Conservation (phyloP, 352 stramenopile species). For the Chrysophaeum taylorii region DNA sequence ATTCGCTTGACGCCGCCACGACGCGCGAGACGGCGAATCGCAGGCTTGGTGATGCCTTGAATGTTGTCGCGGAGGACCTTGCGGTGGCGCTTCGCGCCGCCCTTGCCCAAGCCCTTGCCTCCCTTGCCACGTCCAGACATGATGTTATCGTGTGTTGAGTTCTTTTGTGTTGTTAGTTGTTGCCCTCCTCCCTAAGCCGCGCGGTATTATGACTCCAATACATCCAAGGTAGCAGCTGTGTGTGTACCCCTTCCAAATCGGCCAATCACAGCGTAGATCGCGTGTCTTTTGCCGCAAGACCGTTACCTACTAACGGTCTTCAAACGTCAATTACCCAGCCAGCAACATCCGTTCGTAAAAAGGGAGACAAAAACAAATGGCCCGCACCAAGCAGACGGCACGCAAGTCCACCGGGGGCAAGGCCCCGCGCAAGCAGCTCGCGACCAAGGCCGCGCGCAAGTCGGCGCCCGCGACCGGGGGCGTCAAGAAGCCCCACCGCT, state of each 20-base stretch:
- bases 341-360: no score
- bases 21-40: conserved; percentile 91
- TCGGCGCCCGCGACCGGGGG: conserved; percentile 73
- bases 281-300: no score
- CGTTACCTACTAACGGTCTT: no score
- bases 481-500: conserved; percentile 78
- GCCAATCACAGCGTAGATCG: no score
- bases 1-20: conserved; percentile 95
- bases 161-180: no score
- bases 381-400: conserved; percentile 86
- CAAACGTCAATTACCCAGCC: no score
- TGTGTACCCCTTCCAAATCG: no score
- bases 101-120: conserved; percentile 87
- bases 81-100: conserved; percentile 86
- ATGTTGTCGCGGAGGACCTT: conserved; percentile 95
- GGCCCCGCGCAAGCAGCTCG: conserved; percentile 81
- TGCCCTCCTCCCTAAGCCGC: no score
- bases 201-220: no score
- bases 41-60: conserved; percentile 87
- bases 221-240: no score
- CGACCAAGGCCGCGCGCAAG: conserved; percentile 78
- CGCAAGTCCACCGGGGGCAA: conserved; percentile 87
- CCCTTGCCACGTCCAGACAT: conserved; percentile 69
- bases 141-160: no score
- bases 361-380: no score